Percentiles rank a stretch among this genome's conserved stretches.
Conservation (phyloP, 345 rosid genomes). For the Brassica carinata region DNA sequence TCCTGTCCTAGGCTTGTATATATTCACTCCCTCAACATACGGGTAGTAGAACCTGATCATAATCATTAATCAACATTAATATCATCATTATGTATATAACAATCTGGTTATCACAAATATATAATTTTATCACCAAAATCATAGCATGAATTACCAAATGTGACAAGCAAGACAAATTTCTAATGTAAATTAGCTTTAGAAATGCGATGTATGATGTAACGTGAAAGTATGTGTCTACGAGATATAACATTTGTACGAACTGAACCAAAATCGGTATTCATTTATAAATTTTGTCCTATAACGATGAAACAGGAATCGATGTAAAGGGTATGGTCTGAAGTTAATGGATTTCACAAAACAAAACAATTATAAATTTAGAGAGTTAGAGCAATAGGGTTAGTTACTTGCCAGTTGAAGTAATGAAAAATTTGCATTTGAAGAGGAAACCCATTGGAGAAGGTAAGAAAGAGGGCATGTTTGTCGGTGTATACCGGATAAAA, state of each 20-base stretch:
- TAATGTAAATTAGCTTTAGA: background rate
- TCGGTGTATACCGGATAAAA: background rate
- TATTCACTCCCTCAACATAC: background rate
- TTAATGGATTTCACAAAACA: background rate
- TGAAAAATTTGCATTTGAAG: background rate
- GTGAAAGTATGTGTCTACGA: background rate
- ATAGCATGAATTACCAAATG: background rate
- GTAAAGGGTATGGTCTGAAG: background rate
- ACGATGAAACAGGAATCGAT: background rate
- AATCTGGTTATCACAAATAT: background rate
- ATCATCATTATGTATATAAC: background rate
- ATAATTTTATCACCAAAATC: background rate
- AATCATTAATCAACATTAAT: slow-evolving; percentile 3
- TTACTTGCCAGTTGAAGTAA: slow-evolving; percentile 10
- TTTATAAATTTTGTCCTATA: background rate
- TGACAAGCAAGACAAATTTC: background rate
- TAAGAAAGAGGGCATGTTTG: background rate
- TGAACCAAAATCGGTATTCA: background rate
- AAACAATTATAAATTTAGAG: background rate
- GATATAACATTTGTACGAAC: background rate
- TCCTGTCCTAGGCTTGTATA: background rate
- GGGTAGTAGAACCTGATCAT: background rate
- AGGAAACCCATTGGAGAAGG: slow-evolving; percentile 31
- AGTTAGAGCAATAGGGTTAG: background rate
- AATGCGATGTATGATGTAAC: background rate